Evolutionary conservation across 441 rosid genomes (phyloP), one percentile per base, ranked within the genome.

Genomic region (Pelargonium citronellum): DNA sequence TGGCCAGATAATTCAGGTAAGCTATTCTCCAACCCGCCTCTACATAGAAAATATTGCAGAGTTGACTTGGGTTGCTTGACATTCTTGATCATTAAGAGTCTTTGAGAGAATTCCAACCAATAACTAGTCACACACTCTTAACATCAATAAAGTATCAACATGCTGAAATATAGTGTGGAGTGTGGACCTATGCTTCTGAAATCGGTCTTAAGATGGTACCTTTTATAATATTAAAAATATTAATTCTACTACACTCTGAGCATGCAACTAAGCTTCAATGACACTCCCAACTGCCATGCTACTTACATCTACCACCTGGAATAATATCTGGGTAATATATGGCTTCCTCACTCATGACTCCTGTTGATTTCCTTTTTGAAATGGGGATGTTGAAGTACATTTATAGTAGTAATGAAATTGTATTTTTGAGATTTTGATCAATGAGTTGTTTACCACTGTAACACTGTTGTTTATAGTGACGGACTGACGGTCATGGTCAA

Each of bases 1-100:
- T 12, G 86, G 89, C 68, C 95, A 77, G 70, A 72, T 90, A 47
- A 73, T 84, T 43, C 96, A 87, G 95, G 98, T 90, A 83, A 51
- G 66, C 15, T 7, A 61, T 30, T 5, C 62, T 58, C 47, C 30
- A 16, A 46, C 62, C 72, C 0, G 22, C 30, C 67, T 17, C 20
- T 57, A 17, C 7, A 22, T 5, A 16, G 19, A 55, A 55, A 55
- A 16, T 16, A 9, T 16, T 16, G 61, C 3, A 55, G 22, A 17
- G 5, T 13, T 3, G 17, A 51, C 1, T 51, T 51, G 1, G 7
- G 34, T 17, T 44, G 4, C 47, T 17, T 13, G 22, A 51, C 11
- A 34, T 12, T 20, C 8, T 74, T 27, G 17, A 57, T 16, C 41
- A 64, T 47, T 30, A 2, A n/a, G 27, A 75, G 24, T 66, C 27